These are phyloP conservation scores for Chytriomyces sp. DNA, from an alignment of 192 early-diverging fungal species.

Conservation along the genomic window DNA sequence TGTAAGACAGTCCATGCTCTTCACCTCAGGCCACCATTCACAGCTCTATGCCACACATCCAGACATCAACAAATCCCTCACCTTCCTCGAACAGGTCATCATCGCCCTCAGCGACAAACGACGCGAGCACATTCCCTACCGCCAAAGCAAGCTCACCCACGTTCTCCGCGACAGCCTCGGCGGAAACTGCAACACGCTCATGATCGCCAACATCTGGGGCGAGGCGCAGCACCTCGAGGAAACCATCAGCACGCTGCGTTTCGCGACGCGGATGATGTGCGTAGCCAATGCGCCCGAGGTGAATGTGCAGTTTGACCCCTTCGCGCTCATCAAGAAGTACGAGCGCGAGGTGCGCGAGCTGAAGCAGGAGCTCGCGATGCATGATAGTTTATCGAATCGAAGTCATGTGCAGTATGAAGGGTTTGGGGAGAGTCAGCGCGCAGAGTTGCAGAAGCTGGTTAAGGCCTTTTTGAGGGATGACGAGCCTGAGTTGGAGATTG, in stretches of 20 bases:
- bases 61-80: constrained; percentile 67
- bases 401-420: constrained; percentile 65
- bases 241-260: constrained; percentile 66
- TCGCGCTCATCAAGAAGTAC: constrained; percentile 67
- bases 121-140: constrained; percentile 65
- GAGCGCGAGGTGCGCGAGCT: constrained; percentile 62
- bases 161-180: constrained; percentile 64
- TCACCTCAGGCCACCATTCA: constrained; percentile 6
- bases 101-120: constrained; percentile 66
- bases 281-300: constrained; percentile 55
- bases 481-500: constrained; percentile 58
- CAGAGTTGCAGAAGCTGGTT: constrained; percentile 51
- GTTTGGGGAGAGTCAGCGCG: constrained; percentile 51
- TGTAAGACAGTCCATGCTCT: constrained; percentile 36
- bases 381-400: constrained; percentile 57
- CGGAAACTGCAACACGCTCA: constrained; percentile 65
- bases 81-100: constrained; percentile 67
- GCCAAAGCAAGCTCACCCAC: constrained; percentile 65
- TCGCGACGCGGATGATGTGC: constrained; percentile 71
- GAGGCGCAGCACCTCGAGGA: constrained; percentile 59
- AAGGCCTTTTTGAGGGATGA: constrained; percentile 56
- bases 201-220: constrained; percentile 67
- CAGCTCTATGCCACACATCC: neutral
- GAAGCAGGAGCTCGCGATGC: constrained; percentile 67
- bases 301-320: constrained; percentile 64